These are phyloP conservation scores for Linnemannia zychae DNA, from an alignment of 192 early-diverging fungal species.

Conservation along the genomic window DNA sequence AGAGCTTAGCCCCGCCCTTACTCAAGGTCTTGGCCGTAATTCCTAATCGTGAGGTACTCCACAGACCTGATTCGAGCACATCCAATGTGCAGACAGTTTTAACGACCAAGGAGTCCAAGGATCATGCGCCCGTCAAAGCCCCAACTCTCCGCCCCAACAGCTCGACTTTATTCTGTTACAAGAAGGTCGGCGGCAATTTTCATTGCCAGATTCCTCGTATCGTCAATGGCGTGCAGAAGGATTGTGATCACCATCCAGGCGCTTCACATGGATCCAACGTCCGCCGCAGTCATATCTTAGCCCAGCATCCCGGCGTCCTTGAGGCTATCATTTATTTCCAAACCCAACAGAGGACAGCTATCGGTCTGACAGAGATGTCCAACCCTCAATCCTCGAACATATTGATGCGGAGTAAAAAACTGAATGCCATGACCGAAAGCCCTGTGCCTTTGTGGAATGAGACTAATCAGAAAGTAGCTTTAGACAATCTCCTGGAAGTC, in stretches of 20 bases:
- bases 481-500: background rate
- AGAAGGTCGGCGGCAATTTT: background rate
- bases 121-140: background rate
- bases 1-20: background rate
- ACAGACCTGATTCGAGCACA: background rate
- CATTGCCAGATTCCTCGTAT: background rate
- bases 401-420: background rate
- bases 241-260: background rate
- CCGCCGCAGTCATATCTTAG: background rate
- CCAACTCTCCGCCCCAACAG: background rate
- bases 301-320: background rate
- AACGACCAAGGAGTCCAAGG: background rate
- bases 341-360: background rate
- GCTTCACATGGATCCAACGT: background rate
- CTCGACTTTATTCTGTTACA: background rate
- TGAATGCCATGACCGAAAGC: background rate
- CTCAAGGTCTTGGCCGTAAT: background rate
- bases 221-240: background rate
- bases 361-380: background rate
- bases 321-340: background rate
- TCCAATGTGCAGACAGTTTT: background rate
- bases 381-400: background rate
- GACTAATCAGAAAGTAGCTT: background rate
- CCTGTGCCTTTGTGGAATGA: slow-evolving; percentile 33
- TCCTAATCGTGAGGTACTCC: background rate